A percentile compares a stretch with the other conserved stretches of the same genome.
These are phyloP conservation scores for Agrocybe pediades DNA, from an alignment of 768 basidiomycete species.

Conservation along the genomic window DNA sequence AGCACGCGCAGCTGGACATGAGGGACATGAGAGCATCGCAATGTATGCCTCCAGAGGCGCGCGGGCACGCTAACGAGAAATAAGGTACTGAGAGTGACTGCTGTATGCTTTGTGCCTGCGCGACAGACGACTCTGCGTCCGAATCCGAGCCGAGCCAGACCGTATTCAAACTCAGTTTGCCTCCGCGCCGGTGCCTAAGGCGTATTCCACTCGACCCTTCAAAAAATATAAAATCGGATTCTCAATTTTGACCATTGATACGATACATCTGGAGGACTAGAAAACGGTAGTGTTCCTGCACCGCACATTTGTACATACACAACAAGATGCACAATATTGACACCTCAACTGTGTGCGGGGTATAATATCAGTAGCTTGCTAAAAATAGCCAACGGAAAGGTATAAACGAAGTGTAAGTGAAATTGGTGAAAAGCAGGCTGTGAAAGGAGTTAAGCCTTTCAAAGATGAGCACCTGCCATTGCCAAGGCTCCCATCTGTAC, in stretches of 20 bases:
- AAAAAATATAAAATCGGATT: too few relatives aligned
- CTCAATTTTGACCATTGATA: too few relatives aligned
- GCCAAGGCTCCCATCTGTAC: conserved; percentile 36
- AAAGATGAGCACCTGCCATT: conserved; percentile 23
- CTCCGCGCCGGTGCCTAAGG: background rate
- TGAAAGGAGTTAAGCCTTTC: background rate
- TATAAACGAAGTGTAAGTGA: background rate
- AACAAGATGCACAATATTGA: too few relatives aligned
- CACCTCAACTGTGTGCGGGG: background rate
- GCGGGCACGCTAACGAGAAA: background rate
- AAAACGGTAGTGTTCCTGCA: too few relatives aligned
- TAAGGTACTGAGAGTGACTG: background rate
- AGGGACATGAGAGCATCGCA: conserved; percentile 15
- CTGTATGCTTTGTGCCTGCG: background rate
- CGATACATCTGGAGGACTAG: too few relatives aligned
- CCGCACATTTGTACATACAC: too few relatives aligned
- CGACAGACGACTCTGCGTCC: background rate
- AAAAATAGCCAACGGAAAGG: background rate
- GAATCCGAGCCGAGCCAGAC: background rate
- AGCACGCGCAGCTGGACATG: background rate
- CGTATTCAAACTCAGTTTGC: background rate
- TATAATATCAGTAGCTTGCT: too few relatives aligned
- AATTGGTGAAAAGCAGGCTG: background rate
- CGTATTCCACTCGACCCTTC: too few relatives aligned
- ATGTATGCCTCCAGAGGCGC: background rate